These are phyloP conservation scores for Globisporangium nodosum DNA, from an alignment of 352 stramenopile genomes.

Conservation along the genomic window DNA sequence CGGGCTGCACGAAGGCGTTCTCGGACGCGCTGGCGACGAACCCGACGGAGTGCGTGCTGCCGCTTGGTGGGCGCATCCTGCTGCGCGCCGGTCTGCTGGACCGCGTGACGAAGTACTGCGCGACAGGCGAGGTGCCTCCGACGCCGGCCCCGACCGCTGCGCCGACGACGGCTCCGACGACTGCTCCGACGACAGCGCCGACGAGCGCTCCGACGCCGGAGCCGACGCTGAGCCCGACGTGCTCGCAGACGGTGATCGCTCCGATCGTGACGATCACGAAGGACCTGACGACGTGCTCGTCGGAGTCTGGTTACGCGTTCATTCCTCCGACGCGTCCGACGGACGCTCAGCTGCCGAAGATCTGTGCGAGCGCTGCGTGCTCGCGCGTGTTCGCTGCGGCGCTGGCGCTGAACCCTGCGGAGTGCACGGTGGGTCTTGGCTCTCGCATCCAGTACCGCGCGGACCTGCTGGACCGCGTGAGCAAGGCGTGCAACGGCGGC, in stretches of 20 bases:
- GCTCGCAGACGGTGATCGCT: conserved; percentile 1
- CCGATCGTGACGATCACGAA: conserved; percentile 7
- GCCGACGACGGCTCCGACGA: conserved; percentile 1
- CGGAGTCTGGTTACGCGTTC: conserved; percentile 14
- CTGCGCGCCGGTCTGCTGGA: background rate
- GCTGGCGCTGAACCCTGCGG: conserved; percentile 5
- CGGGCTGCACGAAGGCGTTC: conserved; percentile 4
- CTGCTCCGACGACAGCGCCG: conserved; percentile 3
- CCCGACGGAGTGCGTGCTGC: conserved; percentile 5
- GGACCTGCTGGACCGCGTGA: conserved; percentile 11
- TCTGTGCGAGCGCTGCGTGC: conserved; percentile 18
- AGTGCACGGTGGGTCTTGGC: conserved; percentile 13
- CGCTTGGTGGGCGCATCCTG: conserved; percentile 6
- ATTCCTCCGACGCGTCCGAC: conserved; percentile 16
- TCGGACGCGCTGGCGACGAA: conserved; percentile 5
- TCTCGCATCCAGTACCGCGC: conserved; percentile 8
- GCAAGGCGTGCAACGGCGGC: conserved; percentile 6
- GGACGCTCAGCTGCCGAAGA: conserved; percentile 11
- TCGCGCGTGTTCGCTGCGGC: conserved; percentile 11
- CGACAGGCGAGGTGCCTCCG: background rate
- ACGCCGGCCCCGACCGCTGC: background rate
- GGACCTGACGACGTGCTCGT: conserved; percentile 6
- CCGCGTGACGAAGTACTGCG: background rate
- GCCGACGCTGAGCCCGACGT: conserved; percentile 4
- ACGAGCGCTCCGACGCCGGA: conserved; percentile 4